Base-by-base conservation (phyloP, 2,329 filamentous ascomycete genomes). In the Xylaria sp. region DNA sequence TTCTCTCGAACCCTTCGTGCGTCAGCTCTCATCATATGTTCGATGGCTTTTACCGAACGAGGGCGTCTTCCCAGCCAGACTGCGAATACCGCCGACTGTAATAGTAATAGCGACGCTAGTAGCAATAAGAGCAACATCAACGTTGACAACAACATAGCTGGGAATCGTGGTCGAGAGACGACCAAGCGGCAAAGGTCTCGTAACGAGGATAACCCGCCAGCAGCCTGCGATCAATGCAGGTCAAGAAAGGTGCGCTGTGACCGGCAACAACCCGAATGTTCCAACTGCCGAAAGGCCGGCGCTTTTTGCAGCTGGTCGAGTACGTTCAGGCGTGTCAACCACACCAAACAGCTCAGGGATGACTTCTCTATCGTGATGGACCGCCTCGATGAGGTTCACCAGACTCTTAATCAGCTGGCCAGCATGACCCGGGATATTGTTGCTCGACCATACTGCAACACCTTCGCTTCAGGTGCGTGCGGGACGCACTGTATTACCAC, bases 171-270 rank as follows among this genome's bases (percentile, higher is more conserved):
- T 31, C 64, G 64, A 13, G 64, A 66, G 3, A 61, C 49, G 1
- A 28, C 1, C 28, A 66, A 66, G 39, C 49, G 64, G 18, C 56
- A 61, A 28, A 59, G 64, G 7, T 66, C 64, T 9, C 64, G 64
- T 15, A 61, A 66, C 41, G 64, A 66, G 4, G 64, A 66, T 39
- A 66, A 66, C 1, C 64, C 51, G 8, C 64, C 64, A 23, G 64
- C 64, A 5, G 64, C 57, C 31, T 66, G 64, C 41, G 64, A 66
- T 43, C 64, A 66, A 18, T 66, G 64, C 57, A 49, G 64, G 23
- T 62, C 64, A 3, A 49, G 64, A 57, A 66, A 66, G 20, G 57
- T 66, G 10, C 64, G 64, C 49, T 66, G 64, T 43, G 64, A 66
- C 15, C 57, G 64, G 10, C 64, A 62, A 12, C 64, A 66, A 12